Evolutionary conservation across 257 asterid species (phyloP).

Genomic region (Rhazya stricta): DNA sequence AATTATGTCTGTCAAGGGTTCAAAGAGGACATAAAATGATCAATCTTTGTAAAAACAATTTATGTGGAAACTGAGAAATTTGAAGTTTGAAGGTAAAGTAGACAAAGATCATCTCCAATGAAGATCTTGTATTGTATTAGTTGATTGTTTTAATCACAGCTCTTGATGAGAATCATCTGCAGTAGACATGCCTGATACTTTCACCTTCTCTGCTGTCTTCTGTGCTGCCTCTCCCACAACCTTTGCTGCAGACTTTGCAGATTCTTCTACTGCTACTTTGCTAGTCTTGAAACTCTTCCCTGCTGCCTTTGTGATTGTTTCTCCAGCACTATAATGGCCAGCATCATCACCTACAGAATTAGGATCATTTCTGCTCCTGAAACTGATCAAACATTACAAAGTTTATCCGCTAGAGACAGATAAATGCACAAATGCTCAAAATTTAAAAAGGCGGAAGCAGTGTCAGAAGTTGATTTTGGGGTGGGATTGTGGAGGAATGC

Average conservation of each 20-base stretch:
- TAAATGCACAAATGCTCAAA: background rate
- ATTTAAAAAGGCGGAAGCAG: background rate
- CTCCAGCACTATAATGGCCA: conserved; percentile 12
- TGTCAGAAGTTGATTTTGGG: background rate
- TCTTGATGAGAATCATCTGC: conserved; percentile 10
- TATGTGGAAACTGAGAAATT: background rate
- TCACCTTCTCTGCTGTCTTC: conserved; percentile 19
- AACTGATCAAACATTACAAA: conserved; percentile 13
- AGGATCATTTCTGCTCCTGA: conserved; percentile 17
- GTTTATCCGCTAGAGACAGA: background rate
- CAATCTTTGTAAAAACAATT: background rate
- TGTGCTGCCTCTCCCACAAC: conserved; percentile 22
- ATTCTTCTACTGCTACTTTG: conserved; percentile 17
- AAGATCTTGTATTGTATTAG: background rate
- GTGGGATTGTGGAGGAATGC: background rate
- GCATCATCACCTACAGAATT: background rate
- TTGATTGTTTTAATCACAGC: conserved; percentile 10
- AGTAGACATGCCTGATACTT: background rate
- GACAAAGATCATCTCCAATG: background rate
- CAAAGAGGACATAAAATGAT: background rate
- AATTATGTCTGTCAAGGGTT: background rate
- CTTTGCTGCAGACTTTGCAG: conserved; percentile 26
- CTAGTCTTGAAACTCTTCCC: conserved; percentile 24
- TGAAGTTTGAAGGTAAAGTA: background rate
- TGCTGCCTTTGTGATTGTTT: conserved; percentile 23